Evolutionary conservation across 2,329 filamentous ascomycete genomes (phyloP), one percentile per base, ranked within the genome.

Genomic region (Emergomyces orientalis): DNA sequence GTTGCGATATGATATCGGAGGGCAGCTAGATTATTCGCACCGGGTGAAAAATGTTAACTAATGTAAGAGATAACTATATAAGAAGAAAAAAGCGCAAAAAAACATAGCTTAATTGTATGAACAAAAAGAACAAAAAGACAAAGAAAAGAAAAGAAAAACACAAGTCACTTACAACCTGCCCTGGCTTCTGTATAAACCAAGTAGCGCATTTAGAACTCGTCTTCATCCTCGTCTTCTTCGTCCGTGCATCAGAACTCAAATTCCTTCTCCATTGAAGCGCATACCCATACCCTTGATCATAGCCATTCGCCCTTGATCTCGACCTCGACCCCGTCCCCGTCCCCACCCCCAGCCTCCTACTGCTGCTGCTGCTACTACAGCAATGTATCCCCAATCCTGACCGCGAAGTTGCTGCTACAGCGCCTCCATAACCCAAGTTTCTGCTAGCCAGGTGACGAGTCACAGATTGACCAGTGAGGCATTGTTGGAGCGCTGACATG

Each of bases 1-100:
- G 60, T 61, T 65, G 71, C 7, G 70, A 68, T 55, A 75, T 61
- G 45, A 76, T 64, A 59, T 74, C 71, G 52, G 70, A 67, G 62
- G 69, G 67, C 17, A 64, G 67, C 74, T 76, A 55, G 34, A 37
- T 37, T 39, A 34, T 32, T 25, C 32, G 32, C 34, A 39, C n/a
- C 6, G 2, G n/a, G 54, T 39, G 13, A 7, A 37, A 39, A 19
- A 19, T 0, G 27, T 25, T 25, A 27, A 2, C 11, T 51, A 51
- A 17, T 27, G 11, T 52, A 30, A 19, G 9, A 17, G 17, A 14
- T 30, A 30, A 5, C 8, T 27, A 30, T 19, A 32, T 45, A 9
- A 5, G 17, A 14, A 47, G 2, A 34, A n/a, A 34, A 56, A 32
- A 9, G 14, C 32, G 9, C 43, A 30, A 13, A 7, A 41, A 7